Conservation (phyloP, 352 stramenopile species). For the Globisporangium orthogonon region DNA sequence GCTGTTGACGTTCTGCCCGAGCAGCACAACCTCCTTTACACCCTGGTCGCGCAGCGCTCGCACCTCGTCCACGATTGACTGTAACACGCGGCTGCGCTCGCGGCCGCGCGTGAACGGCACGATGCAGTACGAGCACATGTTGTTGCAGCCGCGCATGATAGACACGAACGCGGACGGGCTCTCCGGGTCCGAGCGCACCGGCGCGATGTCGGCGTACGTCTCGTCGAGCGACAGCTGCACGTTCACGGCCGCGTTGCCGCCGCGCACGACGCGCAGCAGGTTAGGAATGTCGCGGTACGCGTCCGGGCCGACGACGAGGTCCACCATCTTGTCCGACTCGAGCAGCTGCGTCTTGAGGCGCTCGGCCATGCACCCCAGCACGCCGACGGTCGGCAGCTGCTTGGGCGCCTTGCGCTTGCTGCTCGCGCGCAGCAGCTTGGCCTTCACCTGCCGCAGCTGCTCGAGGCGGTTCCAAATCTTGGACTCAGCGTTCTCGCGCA, state of each 20-base stretch:
- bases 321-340: conserved; percentile 91
- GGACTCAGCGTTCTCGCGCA: conserved; percentile 98
- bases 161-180: conserved; percentile 94
- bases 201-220: conserved; percentile 98
- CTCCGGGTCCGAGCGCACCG: conserved; percentile 83
- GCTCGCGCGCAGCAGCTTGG: conserved; percentile 50
- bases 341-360: conserved; percentile 96
- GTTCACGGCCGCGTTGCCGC: conserved; percentile 85
- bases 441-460: conserved; percentile 64
- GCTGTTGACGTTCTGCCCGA: conserved; percentile 99
- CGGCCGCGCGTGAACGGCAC: conserved; percentile 98
- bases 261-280: conserved; percentile 86
- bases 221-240: conserved; percentile 96
- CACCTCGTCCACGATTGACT: conserved; percentile 95
- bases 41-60: conserved; percentile 80
- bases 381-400: conserved; percentile 84
- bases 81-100: conserved; percentile 89
- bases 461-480: conserved; percentile 91
- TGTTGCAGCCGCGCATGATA: conserved; percentile 99
- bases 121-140: conserved; percentile 99
- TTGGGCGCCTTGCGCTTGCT: conserved; percentile 41
- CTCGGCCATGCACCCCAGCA: conserved; percentile 99
- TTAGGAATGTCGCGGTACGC: conserved; percentile 97
- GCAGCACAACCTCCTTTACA: conserved; percentile 96
- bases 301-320: conserved; percentile 98